Base-by-base conservation (phyloP, 169 alveolate species). In the Plasmodium sp. region DNA sequence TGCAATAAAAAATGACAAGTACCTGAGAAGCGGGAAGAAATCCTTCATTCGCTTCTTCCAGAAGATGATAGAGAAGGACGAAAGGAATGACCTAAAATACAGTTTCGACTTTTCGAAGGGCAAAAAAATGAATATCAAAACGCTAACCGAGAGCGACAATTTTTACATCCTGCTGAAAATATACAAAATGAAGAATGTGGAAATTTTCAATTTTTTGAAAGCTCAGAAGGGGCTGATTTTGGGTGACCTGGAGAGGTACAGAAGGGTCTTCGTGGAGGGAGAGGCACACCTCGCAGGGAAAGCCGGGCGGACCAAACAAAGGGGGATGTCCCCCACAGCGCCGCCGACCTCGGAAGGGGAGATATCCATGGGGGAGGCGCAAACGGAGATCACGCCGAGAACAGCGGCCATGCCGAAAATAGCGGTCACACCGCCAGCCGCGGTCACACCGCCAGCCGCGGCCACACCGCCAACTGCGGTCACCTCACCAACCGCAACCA, bases 121-220 rank as follows among this genome's bases (percentile, higher is more conserved):
- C 27, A 82, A 92, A 56, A 92, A 92, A 83, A 83, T 92, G 16
- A 81, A 92, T 72, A 81, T 92, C n/a, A 92, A 92, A 82, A 27
- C 85, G 27, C 39, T 92, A 92, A 82, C 85, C 18, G 81, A 92
- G 45, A 82, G 85, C 73, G 95, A 92, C 39, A 83, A 92, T 92
- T 92, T 92, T 82, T 82, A 81, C 62, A 58, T 92, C 41, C 75
- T 92, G 41, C 83, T 92, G 62, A 92, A 81, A 72, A 45, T 92
- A 18, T 92, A 82, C 77, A 92, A 74, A 92, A 92, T 92, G 95
- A 92, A 92, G 45, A 92, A 92, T 81, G 48, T 10, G 5, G 95
- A 92, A 31, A 92, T 92, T 27, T 92, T 81, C 84, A 71, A 81
- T 58, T 92, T 92, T 82, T 92, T 92, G 67, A 92, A 92, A 81